Evolutionary conservation across 257 asterid species (phyloP).

Genomic region (Anisodus acutangulus): DNA sequence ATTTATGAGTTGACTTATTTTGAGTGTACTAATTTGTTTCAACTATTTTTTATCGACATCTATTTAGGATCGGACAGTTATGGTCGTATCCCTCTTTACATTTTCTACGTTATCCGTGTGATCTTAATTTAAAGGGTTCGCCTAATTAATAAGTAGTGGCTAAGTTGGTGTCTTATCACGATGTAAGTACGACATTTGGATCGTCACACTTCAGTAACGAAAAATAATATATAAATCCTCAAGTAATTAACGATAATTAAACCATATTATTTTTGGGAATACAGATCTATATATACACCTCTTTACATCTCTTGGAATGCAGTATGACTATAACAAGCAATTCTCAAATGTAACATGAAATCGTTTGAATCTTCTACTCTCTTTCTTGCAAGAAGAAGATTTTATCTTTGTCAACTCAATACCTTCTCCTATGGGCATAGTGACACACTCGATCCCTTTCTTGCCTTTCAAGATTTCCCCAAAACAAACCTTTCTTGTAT

Average conservation of each 20-base stretch:
- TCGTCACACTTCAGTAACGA: background rate
- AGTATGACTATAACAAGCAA: background rate
- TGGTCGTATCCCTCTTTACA: no score
- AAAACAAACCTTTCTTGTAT: background rate
- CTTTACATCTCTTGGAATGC: background rate
- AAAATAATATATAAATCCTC: no score
- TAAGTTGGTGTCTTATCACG: no score
- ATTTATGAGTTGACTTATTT: no score
- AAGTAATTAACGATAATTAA: background rate
- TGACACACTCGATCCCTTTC: constrained; percentile 25
- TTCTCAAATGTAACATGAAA: constrained; percentile 38
- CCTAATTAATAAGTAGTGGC: no score
- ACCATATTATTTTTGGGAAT: background rate
- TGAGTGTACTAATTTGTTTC: no score
- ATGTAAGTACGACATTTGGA: no score
- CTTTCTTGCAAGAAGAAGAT: background rate
- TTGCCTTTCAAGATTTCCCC: constrained; percentile 4
- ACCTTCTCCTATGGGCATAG: constrained; percentile 35
- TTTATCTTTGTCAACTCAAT: constrained; percentile 31
- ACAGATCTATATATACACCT: background rate
- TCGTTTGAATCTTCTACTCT: constrained; percentile 27
- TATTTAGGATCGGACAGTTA: no score
- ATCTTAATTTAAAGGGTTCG: no score
- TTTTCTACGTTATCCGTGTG: no score
- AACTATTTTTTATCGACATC: no score